phyloP scores from a whole-genome alignment of 2,329 filamentous ascomycete species.

The Exophiala lecanii-corni region DNA sequence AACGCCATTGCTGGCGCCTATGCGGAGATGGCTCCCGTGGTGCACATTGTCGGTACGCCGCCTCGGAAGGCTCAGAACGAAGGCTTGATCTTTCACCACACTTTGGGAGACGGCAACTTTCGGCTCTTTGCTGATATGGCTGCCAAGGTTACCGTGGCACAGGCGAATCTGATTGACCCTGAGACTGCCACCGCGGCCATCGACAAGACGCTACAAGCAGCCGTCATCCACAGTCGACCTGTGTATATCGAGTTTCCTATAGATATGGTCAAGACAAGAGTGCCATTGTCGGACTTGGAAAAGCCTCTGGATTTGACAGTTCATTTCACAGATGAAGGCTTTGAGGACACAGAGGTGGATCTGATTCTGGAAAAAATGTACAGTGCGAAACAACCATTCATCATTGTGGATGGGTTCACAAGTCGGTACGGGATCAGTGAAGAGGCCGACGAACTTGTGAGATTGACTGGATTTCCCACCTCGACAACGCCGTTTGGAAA shows the following conservation, averaged over 20 bases:
- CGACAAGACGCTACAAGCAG: slow-evolving; percentile 48
- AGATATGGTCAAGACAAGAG: slow-evolving; percentile 23
- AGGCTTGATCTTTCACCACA: slow-evolving; percentile 30
- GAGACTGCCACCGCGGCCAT: slow-evolving; percentile 46
- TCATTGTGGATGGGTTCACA: slow-evolving; percentile 52
- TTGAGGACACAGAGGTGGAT: slow-evolving; percentile 26
- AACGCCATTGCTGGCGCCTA: slow-evolving; percentile 45
- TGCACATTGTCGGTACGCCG: slow-evolving; percentile 54
- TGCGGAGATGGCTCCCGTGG: slow-evolving; percentile 54
- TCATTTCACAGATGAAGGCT: slow-evolving; percentile 23
- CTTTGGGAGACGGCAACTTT: slow-evolving; percentile 47
- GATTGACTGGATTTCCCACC: slow-evolving; percentile 44
- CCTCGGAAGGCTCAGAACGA: slow-evolving; percentile 20
- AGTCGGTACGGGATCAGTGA: slow-evolving; percentile 39
- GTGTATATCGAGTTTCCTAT: slow-evolving; percentile 54
- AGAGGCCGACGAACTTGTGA: slow-evolving; percentile 41
- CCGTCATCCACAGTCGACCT: slow-evolving; percentile 50
- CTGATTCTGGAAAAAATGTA: slow-evolving; percentile 40
- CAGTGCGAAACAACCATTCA: slow-evolving; percentile 44
- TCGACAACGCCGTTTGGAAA: slow-evolving; percentile 48
- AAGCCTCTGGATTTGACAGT: slow-evolving; percentile 22
- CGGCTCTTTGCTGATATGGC: slow-evolving; percentile 49
- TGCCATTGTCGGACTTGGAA: slow-evolving; percentile 14
- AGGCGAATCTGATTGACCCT: slow-evolving; percentile 45
- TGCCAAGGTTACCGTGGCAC: slow-evolving; percentile 46